Conservation (phyloP, 1,139 yeast genomes). For the Kodamaea sp. region DNA sequence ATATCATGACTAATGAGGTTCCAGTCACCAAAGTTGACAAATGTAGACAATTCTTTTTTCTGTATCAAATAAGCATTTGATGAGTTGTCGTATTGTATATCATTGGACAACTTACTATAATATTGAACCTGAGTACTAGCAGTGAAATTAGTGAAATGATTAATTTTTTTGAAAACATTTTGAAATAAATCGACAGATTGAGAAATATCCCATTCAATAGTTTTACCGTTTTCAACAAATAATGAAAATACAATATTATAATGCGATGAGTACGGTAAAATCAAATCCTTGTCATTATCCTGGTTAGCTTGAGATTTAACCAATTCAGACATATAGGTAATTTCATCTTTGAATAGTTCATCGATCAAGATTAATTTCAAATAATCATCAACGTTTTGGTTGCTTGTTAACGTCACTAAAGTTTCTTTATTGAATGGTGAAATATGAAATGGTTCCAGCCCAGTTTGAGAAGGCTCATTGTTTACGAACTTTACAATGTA, state of each 20-base stretch:
- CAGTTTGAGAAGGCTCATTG: not conserved
- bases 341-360: slow-evolving; percentile 35
- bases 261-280: slow-evolving; percentile 55
- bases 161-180: slow-evolving; percentile 31
- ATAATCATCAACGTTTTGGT: slow-evolving; percentile 31
- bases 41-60: slow-evolving; percentile 55
- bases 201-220: slow-evolving; percentile 40
- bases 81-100: slow-evolving; percentile 23
- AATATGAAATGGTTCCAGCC: slow-evolving; percentile 21
- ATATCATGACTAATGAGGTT: slow-evolving; percentile 54
- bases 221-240: slow-evolving; percentile 39
- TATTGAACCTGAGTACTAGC: slow-evolving; percentile 78
- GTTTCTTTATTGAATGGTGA: slow-evolving; percentile 34
- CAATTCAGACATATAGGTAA: slow-evolving; percentile 22
- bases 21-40: slow-evolving; percentile 79
- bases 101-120: slow-evolving; percentile 45
- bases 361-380: slow-evolving; percentile 32
- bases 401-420: slow-evolving; percentile 26
- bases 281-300: slow-evolving; percentile 27
- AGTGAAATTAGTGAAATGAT: slow-evolving; percentile 63
- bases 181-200: slow-evolving; percentile 22
- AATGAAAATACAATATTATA: slow-evolving; percentile 67
- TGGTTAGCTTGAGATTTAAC: slow-evolving; percentile 10
- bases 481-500: slow-evolving; percentile 25
- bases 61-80: slow-evolving; percentile 33